These are phyloP conservation scores for Actinomortierella ambigua DNA, from an alignment of 371 early-diverging fungal species.

Conservation along the genomic window DNA sequence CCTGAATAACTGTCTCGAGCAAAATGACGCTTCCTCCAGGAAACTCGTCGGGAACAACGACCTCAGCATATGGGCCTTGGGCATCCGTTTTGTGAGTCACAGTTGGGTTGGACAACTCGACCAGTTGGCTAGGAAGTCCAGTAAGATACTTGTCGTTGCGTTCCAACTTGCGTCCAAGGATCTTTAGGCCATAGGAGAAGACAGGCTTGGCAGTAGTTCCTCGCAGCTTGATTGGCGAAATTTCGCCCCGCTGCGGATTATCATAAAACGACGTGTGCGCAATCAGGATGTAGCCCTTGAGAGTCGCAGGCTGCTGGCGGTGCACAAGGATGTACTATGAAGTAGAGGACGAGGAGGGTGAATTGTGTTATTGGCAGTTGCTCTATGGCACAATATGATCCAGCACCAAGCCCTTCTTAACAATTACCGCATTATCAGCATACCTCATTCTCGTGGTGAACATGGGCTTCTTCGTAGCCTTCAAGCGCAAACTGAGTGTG, in stretches of 20 bases:
- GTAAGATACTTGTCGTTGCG: conserved; percentile 46
- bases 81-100: conserved; percentile 52
- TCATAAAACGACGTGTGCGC: conserved; percentile 85
- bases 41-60: conserved; percentile 64
- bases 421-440: conserved; percentile 13
- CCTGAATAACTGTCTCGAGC: conserved; percentile 63
- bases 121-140: conserved; percentile 62
- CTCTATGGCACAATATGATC: too few relatives aligned
- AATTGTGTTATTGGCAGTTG: not conserved
- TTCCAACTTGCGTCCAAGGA: conserved; percentile 35
- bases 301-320: conserved; percentile 88
- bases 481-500: conserved; percentile 84
- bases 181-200: conserved; percentile 53
- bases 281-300: conserved; percentile 90
- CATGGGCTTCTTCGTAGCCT: conserved; percentile 89
- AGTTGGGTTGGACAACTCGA: conserved; percentile 54
- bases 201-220: conserved; percentile 59
- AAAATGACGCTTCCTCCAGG: conserved; percentile 75
- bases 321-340: conserved; percentile 84
- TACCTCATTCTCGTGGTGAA: conserved; percentile 91
- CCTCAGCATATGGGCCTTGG: conserved; percentile 62
- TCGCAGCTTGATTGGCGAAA: conserved; percentile 68
- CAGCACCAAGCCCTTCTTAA: too few relatives aligned
- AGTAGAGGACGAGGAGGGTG: not conserved
- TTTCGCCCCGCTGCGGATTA: conserved; percentile 32